These are phyloP conservation scores for Myxozyma sirexii DNA, from an alignment of 805 yeast genomes.

Conservation along the genomic window DNA sequence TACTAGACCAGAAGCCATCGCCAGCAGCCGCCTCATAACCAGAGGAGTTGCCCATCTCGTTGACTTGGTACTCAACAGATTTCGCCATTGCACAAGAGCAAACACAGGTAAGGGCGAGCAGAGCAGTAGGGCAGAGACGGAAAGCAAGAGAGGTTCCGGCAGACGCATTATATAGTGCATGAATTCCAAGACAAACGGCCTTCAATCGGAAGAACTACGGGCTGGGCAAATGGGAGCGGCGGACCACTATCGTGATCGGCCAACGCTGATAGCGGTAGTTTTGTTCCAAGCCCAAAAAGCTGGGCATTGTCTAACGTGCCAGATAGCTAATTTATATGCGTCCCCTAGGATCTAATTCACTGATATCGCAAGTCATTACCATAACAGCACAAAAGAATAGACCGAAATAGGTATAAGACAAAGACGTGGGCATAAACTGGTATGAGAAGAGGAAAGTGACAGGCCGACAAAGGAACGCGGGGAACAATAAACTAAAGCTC, in stretches of 20 bases:
- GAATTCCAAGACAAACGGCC: background rate
- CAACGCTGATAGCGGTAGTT: no score
- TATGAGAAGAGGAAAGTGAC: no score
- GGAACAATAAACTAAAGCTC: no score
- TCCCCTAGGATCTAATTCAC: no score
- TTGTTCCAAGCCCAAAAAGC: background rate
- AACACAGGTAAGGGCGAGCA: background rate
- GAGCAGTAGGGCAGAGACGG: background rate
- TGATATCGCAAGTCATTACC: no score
- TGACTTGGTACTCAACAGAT: background rate
- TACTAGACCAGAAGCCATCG: constrained; percentile 15
- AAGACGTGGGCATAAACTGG: no score
- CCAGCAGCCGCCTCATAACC: background rate
- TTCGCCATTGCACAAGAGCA: background rate
- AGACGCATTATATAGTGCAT: background rate
- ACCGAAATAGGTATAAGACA: no score
- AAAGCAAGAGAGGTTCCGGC: background rate
- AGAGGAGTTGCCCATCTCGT: background rate
- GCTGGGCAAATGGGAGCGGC: background rate
- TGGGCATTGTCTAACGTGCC: background rate
- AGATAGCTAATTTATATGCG: background rate
- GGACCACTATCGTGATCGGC: background rate
- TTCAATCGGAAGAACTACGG: no score
- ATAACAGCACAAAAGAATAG: no score
- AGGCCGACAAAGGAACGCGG: no score